Conservation (phyloP, 2,329 filamentous ascomycete genomes). For the Penicillium capsulatum region DNA sequence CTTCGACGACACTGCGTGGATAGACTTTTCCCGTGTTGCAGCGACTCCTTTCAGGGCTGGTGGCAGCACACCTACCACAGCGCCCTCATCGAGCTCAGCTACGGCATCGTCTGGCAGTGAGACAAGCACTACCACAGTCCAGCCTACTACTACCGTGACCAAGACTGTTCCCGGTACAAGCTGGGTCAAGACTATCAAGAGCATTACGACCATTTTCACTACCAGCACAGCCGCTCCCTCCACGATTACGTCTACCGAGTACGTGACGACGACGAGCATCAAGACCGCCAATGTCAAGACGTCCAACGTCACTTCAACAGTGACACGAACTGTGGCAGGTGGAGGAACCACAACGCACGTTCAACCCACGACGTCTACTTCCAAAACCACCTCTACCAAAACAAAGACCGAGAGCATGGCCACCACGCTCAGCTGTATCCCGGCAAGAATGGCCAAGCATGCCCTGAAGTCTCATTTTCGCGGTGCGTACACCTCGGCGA, state of each 20-base stretch:
- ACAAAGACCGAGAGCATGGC: too few species aligned
- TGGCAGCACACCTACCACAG: constrained; percentile 15
- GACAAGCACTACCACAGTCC: constrained; percentile 8
- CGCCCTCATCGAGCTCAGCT: constrained; percentile 2
- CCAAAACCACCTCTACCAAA: too few species aligned
- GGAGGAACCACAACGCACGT: too few species aligned
- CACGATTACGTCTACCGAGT: background rate
- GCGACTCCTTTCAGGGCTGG: constrained; percentile 37
- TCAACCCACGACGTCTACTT: too few species aligned
- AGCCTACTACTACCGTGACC: constrained; percentile 23
- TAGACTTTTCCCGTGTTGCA: constrained; percentile 40
- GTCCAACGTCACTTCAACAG: too few species aligned
- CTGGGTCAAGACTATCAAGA: constrained; percentile 6
- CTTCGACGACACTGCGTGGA: constrained; percentile 41
- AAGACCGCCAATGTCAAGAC: too few species aligned
- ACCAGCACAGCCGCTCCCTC: constrained; percentile 25
- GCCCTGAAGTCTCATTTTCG: too few species aligned
- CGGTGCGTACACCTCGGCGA: too few species aligned
- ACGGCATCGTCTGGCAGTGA: constrained; percentile 8
- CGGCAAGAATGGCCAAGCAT: too few species aligned
- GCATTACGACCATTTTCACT: constrained; percentile 20
- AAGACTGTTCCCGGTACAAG: constrained; percentile 22
- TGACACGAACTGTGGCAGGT: too few species aligned
- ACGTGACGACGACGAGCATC: too few species aligned
- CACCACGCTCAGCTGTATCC: too few species aligned